Conservation (phyloP, 805 yeast species). For the Spathaspora passalidarum region DNA sequence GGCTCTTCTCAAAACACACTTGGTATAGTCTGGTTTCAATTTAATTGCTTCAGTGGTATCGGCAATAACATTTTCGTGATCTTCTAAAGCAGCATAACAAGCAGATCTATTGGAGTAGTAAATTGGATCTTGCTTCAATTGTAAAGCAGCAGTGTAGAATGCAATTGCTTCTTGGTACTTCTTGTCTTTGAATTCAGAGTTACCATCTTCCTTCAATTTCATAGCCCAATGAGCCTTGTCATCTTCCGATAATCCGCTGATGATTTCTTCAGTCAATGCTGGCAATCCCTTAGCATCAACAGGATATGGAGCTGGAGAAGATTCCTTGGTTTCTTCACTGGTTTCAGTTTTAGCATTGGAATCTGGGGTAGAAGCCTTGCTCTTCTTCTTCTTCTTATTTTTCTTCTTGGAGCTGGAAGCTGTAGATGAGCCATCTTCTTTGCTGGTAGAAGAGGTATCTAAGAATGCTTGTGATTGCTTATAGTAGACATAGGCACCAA, state of each 20-base stretch:
- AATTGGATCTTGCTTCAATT: conserved; percentile 76
- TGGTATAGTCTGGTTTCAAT: conserved; percentile 84
- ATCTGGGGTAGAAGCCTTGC: conserved; percentile 19
- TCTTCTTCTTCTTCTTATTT: conserved; percentile 30
- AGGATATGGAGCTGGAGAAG: conserved; percentile 43
- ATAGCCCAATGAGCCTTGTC: conserved; percentile 65
- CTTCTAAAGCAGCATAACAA: conserved; percentile 79
- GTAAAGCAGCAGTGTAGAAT: conserved; percentile 75
- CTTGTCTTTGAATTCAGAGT: conserved; percentile 68
- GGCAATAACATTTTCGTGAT: conserved; percentile 79
- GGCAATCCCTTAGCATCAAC: conserved; percentile 57
- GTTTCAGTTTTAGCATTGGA: conserved; percentile 15
- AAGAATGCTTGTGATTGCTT: conserved; percentile 24
- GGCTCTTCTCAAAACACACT: conserved; percentile 91
- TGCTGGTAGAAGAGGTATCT: background rate
- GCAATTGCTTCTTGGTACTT: conserved; percentile 73
- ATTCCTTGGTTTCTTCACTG: conserved; percentile 17
- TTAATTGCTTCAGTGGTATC: conserved; percentile 85
- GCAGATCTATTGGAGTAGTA: conserved; percentile 96
- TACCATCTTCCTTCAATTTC: conserved; percentile 87
- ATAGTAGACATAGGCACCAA: conserved; percentile 55
- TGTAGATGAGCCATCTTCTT: conserved; percentile 2
- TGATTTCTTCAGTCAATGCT: conserved; percentile 44
- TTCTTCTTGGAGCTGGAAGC: conserved; percentile 31
- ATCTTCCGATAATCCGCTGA: conserved; percentile 43